Evolutionary conservation across 768 basidiomycete species (phyloP), one percentile per base, ranked within the genome.

Genomic region (Mycena kentingensis): DNA sequence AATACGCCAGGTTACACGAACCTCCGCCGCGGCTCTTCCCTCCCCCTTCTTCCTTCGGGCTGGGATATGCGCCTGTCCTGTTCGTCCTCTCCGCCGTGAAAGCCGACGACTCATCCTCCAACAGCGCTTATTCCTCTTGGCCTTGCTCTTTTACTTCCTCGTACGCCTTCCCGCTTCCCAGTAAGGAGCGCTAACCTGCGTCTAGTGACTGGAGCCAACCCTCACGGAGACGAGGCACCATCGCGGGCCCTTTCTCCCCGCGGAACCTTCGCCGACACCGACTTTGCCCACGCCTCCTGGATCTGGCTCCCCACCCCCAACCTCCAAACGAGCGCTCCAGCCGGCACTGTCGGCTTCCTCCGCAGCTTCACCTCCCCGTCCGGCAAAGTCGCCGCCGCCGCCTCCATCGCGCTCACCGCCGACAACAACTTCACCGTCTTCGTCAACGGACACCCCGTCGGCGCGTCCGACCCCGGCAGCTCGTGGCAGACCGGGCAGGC

Each of bases 351-450:
- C 36, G 58, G 53, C 12, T 49, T 59, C 27, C 18, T 49, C 12
- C 43, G 44, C 32, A 55, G 50, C n/a, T 39, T 59, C 32, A 29
- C 46, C 24, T 48, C 46, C 1, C 50, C 57, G 10, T 7, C 51
- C 2, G 53, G 50, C 3, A 59, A 59, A 24, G 35, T 26, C 26
- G 58, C 58, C 2, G 3, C 28, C 19, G 37, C 46, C 3, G 58
- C 58, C 5, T 22, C 16, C 5, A 52, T 59, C 25, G 24, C 53
- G 2, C 18, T 59, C 0, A 52, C 58, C 11, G 58, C 36, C 5
- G 58, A 55, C 34, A 59, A 59, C 54, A 49, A 55, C 36, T 59
- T 34, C 26, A 59, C 54, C 0, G 11, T 59, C 15, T 59, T 53
- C 53, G 39, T 49, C 13, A 59, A 59, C 34, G 50, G 42, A 8